phyloP scores from a whole-genome alignment of 2,329 filamentous ascomycete genomes.

The Trichophyton benhamiae region DNA sequence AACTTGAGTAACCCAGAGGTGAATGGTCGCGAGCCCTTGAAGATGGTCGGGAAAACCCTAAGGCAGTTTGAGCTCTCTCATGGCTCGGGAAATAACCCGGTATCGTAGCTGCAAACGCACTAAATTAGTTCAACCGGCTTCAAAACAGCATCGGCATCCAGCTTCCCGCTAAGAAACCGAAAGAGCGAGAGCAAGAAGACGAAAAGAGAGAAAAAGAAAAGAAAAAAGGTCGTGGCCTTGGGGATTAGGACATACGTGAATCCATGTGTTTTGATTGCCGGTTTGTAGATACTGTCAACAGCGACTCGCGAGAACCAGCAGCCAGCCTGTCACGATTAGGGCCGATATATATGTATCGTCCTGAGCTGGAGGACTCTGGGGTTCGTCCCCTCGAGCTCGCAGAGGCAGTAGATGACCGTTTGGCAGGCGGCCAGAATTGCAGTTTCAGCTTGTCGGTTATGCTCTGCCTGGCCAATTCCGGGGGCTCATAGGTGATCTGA shows the following conservation, averaged over 20 bases:
- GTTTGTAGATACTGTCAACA: background rate
- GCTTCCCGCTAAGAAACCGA: background rate
- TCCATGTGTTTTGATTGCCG: slow-evolving; percentile 9
- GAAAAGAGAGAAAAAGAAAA: too few species aligned
- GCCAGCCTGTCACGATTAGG: background rate
- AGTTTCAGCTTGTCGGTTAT: slow-evolving; percentile 15
- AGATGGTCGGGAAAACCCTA: slow-evolving; percentile 6
- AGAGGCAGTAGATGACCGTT: slow-evolving; percentile 9
- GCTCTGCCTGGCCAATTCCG: slow-evolving; percentile 5
- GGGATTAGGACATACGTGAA: slow-evolving; percentile 17
- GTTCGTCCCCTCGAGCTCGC: slow-evolving; percentile 10
- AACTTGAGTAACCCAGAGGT: background rate
- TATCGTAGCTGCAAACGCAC: slow-evolving; percentile 18
- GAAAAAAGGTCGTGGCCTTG: background rate
- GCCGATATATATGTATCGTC: background rate
- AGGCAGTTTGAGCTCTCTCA: slow-evolving; percentile 20
- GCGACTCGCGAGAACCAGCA: background rate
- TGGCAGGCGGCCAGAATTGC: slow-evolving; percentile 17
- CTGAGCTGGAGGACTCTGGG: slow-evolving; percentile 8
- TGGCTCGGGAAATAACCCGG: slow-evolving; percentile 18
- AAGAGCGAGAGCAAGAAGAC: background rate
- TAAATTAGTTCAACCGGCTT: background rate
- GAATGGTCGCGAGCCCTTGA: background rate
- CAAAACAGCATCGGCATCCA: background rate
- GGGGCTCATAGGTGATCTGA: background rate